phyloP scores from a whole-genome alignment of 306 rosid genomes.

The Malus asiatica region DNA sequence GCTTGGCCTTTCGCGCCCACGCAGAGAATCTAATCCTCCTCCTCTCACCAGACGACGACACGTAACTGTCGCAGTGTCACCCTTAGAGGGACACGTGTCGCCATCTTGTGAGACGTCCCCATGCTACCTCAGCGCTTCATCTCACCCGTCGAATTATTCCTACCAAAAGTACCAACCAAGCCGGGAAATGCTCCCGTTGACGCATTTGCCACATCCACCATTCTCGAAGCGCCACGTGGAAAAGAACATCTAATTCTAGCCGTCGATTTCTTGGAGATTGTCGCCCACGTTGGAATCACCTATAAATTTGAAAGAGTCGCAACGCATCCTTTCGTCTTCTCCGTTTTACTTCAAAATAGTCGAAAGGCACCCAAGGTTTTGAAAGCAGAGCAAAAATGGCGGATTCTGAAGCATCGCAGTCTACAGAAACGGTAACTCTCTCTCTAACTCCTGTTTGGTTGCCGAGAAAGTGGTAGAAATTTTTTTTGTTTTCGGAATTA shows the following conservation, averaged over 20 bases:
- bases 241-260: not conserved
- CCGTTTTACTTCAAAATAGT: not conserved
- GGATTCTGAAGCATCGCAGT: conserved; percentile 17
- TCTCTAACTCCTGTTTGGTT: not conserved
- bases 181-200: not conserved
- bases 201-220: not conserved
- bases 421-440: conserved; percentile 5
- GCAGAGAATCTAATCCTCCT: conserved; percentile 9
- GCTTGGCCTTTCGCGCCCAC: conserved; percentile 12
- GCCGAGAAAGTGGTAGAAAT: not conserved
- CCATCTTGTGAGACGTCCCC: not conserved
- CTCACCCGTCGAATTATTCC: conserved; percentile 7
- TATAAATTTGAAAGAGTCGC: conserved; percentile 6
- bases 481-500: too few relatives aligned
- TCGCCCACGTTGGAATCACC: conserved; percentile 1
- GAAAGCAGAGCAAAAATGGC: conserved; percentile 16
- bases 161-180: not conserved
- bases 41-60: conserved; percentile 11
- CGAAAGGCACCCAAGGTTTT: not conserved
- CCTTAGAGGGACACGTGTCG: not conserved
- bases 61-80: not conserved
- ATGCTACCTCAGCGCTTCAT: not conserved
- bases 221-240: conserved; percentile 5
- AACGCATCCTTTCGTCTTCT: not conserved
- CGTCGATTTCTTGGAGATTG: not conserved